Conservation (phyloP, 345 rosid genomes). For the Eutrema heterophyllum region DNA sequence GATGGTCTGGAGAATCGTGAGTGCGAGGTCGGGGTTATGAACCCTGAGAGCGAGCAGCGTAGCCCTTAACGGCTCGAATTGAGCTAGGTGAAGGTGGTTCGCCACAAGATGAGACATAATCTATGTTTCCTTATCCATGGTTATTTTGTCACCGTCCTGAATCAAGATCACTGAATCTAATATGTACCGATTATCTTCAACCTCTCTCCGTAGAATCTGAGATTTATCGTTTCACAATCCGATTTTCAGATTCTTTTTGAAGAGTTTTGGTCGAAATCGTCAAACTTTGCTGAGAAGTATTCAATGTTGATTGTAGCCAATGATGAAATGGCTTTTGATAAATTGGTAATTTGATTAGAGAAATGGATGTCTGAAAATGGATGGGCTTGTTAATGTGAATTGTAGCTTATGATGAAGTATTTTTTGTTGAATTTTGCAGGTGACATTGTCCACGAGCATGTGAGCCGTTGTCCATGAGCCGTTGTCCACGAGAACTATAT, state of each 20-base stretch:
- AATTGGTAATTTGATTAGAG: too few species aligned
- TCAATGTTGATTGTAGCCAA: too few species aligned
- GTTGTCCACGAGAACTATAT: too few species aligned
- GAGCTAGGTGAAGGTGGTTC: constrained; percentile 84
- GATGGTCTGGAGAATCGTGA: constrained; percentile 65
- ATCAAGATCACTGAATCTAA: constrained; percentile 8
- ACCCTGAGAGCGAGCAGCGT: constrained; percentile 65
- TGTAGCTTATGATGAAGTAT: too few species aligned
- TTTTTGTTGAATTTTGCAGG: too few species aligned
- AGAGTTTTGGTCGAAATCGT: constrained; percentile 7
- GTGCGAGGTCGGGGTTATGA: constrained; percentile 63
- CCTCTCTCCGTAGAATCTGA: neutral
- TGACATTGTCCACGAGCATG: too few species aligned
- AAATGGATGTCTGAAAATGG: too few species aligned
- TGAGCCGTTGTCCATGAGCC: too few species aligned
- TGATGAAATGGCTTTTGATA: too few species aligned
- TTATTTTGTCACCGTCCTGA: too few species aligned
- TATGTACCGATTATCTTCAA: neutral
- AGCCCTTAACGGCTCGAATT: constrained; percentile 91
- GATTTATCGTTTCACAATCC: neutral
- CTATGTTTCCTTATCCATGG: constrained; percentile 76
- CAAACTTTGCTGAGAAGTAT: constrained; percentile 4
- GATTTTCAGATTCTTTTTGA: neutral
- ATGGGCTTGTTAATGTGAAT: too few species aligned
- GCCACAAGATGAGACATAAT: constrained; percentile 80